Conservation (phyloP, 2,329 filamentous ascomycete genomes). For the Verticillium nubilum region DNA sequence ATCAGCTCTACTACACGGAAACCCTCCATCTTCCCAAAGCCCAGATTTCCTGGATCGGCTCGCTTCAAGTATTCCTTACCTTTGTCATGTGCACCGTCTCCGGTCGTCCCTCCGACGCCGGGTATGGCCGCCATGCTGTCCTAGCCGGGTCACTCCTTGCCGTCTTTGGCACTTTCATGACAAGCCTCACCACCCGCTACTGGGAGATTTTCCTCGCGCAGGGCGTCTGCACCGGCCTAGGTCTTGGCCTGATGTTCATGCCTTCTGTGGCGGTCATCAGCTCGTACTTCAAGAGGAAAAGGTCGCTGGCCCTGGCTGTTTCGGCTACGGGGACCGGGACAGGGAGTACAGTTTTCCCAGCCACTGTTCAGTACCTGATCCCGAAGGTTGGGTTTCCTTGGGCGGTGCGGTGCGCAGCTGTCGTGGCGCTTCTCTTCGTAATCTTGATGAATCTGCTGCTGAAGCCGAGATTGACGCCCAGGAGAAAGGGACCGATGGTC, state of each 20-base stretch:
- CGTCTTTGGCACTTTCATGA: conserved; percentile 42
- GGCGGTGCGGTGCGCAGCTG: conserved; percentile 57
- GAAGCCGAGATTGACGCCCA: conserved; percentile 41
- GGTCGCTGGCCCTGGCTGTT: conserved; percentile 54
- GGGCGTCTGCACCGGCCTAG: conserved; percentile 45
- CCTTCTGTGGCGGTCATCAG: conserved; percentile 56
- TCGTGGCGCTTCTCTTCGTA: conserved; percentile 47
- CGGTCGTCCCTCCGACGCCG: conserved; percentile 45
- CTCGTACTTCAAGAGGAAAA: conserved; percentile 54
- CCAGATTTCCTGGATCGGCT: conserved; percentile 40
- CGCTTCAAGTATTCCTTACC: conserved; percentile 44
- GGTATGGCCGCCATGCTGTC: conserved; percentile 37
- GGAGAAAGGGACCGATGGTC: conserved; percentile 43
- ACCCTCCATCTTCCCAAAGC: conserved; percentile 26
- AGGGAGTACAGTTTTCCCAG: conserved; percentile 51
- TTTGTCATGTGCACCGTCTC: conserved; percentile 42
- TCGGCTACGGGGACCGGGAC: conserved; percentile 54
- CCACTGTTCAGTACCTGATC: conserved; percentile 51
- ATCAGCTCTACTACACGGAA: conserved; percentile 46
- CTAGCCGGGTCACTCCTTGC: conserved; percentile 33
- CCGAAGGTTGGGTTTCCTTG: conserved; percentile 57
- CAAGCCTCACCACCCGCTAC: conserved; percentile 37
- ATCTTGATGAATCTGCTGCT: conserved; percentile 33
- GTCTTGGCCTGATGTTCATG: conserved; percentile 52
- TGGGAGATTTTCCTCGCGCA: conserved; percentile 51